These are phyloP conservation scores for Lyophyllum atratum DNA, from an alignment of 768 basidiomycete species.

Conservation along the genomic window DNA sequence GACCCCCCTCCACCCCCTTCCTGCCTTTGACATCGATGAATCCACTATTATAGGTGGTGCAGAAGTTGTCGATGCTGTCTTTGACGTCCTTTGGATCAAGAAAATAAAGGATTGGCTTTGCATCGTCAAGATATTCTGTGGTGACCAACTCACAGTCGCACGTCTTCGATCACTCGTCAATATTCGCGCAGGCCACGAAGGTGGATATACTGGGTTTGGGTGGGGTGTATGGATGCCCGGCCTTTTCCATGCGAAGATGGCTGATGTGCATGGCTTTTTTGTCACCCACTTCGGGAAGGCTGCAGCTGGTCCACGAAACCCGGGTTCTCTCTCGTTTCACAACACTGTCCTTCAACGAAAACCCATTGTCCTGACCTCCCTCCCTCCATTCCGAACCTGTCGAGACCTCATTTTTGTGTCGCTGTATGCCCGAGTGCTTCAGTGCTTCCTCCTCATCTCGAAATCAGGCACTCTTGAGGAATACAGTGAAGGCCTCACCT, in stretches of 20 bases:
- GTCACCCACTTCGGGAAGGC: slow-evolving; percentile 10
- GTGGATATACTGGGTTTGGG: slow-evolving; percentile 20
- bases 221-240: slow-evolving; percentile 28
- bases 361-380: slow-evolving; percentile 35
- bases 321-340: too few species aligned
- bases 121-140: slow-evolving; percentile 4
- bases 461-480: slow-evolving; percentile 12
- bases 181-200: slow-evolving; percentile 33
- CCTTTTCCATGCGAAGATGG: too few species aligned
- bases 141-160: slow-evolving; percentile 39
- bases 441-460: slow-evolving; percentile 32
- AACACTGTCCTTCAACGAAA: slow-evolving; percentile 13
- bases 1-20: too few species aligned
- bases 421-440: slow-evolving; percentile 33
- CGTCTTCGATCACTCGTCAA: slow-evolving; percentile 29
- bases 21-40: too few species aligned
- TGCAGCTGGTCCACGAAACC: neutral
- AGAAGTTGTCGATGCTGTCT: too few species aligned
- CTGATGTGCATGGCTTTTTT: slow-evolving; percentile 29
- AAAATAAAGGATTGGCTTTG: slow-evolving; percentile 27
- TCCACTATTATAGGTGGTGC: too few species aligned
- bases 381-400: slow-evolving; percentile 33
- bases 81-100: neutral
- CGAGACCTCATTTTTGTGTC: slow-evolving; percentile 37
- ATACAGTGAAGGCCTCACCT: slow-evolving; percentile 5